Base-by-base conservation (phyloP, 2,329 filamentous ascomycete species). In the Aspergillus viridinutans region DNA sequence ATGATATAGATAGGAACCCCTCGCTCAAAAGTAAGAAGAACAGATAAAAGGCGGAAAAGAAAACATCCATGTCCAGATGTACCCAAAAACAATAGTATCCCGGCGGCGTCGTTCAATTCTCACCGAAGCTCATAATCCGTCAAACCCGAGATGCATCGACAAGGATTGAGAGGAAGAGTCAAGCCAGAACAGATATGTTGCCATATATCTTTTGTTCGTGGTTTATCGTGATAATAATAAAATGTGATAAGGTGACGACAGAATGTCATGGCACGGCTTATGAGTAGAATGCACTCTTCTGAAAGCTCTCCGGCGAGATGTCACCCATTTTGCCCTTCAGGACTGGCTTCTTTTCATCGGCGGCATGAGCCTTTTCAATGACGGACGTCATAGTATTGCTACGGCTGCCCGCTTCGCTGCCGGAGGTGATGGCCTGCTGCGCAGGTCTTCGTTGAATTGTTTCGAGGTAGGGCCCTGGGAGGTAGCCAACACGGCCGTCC, bases 381-480 rank as follows among this genome's bases (percentile, higher is more conserved):
- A 61, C 49, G 12, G 54, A 58, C 2, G 67, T 82, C 81, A 85
- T 81, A 2, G 82, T 85, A 60, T 81, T 81, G 26, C 81, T 79
- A 49, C 81, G 74, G 64, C 80, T 82, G 25, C 72, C 74, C 61
- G 78, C 68, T 43, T 73, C 65, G 38, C 69, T 73, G 21, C 71
- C 72, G 1, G 72, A 66, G 1, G 76, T 77, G 59, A 79, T 75
- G 23, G 75, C 73, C 49, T 78, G 76, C 57, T 79, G 73, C 5
- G 67, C 66, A 10, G 73, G 74, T 58, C 79, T 77, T 53, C 85
- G 77, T 68, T 87, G 83, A 50, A 94, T 86, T 0, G 81, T 83
- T 75, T 96, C 91, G 28, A 99, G 83, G 69, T 97, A 99, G 1
- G 92, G 92, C 1, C 88, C 86, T 2, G 95, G 94, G 5, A 99